Conservation (phyloP, 2,329 filamentous ascomycete species). For the Arachnopeziza araneosa region DNA sequence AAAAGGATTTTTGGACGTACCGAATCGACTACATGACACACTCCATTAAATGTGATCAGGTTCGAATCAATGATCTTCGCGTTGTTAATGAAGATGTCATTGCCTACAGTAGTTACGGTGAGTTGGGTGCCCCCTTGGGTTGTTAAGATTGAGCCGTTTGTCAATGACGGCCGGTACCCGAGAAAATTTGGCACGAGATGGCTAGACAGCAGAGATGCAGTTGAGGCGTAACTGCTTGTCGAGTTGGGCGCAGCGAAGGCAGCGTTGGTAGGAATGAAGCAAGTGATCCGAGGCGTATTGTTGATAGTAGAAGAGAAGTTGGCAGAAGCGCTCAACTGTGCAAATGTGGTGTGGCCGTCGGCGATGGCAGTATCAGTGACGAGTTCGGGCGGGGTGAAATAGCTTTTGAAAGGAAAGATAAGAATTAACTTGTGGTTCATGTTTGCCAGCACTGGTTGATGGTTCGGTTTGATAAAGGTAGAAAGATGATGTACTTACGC, state of each 20-base stretch:
- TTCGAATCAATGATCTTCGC: constrained; percentile 31
- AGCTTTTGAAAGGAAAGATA: not conserved
- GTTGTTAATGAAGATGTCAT: constrained; percentile 29
- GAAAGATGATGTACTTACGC: constrained; percentile 10
- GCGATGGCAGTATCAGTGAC: constrained; percentile 19
- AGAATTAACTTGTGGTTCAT: not conserved
- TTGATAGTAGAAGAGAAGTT: constrained; percentile 30
- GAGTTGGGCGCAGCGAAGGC: constrained; percentile 25
- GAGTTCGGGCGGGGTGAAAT: not conserved
- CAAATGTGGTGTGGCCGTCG: constrained; percentile 23
- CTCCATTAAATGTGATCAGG: constrained; percentile 29
- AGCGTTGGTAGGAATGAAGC: constrained; percentile 28
- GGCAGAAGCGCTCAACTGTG: constrained; percentile 32
- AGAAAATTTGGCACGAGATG: constrained; percentile 30
- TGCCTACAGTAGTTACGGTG: constrained; percentile 30
- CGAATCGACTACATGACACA: constrained; percentile 30
- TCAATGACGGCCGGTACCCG: constrained; percentile 28
- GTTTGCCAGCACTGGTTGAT: no score
- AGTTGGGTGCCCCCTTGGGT: constrained; percentile 3
- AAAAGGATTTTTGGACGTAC: not conserved
- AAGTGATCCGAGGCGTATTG: constrained; percentile 27
- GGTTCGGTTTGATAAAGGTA: not conserved
- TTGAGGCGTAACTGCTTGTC: constrained; percentile 20
- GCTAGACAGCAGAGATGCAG: constrained; percentile 28
- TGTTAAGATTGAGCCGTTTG: constrained; percentile 26